Conservation (phyloP, 169 alveolate species). For the Plasmodium cynomolgi region DNA sequence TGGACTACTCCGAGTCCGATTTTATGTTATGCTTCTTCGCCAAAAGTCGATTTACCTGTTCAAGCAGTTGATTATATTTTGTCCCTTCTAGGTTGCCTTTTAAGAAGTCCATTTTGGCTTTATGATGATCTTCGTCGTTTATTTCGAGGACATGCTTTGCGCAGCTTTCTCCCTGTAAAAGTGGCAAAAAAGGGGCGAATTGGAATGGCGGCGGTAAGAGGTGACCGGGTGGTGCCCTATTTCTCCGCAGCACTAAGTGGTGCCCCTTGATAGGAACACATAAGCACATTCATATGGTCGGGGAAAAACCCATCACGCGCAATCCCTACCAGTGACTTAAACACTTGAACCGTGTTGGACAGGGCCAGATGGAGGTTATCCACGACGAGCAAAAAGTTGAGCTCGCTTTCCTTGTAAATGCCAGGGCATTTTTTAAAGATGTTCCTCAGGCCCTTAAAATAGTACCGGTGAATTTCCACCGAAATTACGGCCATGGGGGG, state of each 20-base stretch:
- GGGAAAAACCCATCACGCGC: background rate
- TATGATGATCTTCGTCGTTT: conserved; percentile 19
- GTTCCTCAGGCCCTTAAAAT: conserved; percentile 48
- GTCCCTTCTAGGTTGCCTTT: conserved; percentile 32
- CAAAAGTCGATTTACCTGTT: conserved; percentile 20
- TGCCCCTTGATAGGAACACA: background rate
- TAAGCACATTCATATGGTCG: background rate
- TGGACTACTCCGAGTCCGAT: conserved; percentile 47
- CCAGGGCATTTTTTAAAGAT: conserved; percentile 38
- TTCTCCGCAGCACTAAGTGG: background rate
- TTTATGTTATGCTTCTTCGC: conserved; percentile 20
- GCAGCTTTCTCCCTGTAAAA: conserved; percentile 58
- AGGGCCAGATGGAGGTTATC: conserved; percentile 26
- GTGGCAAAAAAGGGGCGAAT: background rate
- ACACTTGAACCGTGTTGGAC: conserved; percentile 14
- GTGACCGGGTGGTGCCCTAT: background rate
- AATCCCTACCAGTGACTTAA: conserved; percentile 52
- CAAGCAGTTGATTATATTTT: conserved; percentile 35
- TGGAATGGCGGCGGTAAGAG: background rate
- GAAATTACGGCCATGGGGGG: conserved; percentile 67
- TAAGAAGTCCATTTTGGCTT: conserved; percentile 29
- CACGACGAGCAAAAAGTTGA: conserved; percentile 20
- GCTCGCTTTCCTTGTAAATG: conserved; percentile 25
- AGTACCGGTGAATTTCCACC: conserved; percentile 44
- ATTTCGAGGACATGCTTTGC: conserved; percentile 15